Base-by-base conservation (phyloP, 2,329 filamentous ascomycete species). In the Pseudogymnoascus sp. region DNA sequence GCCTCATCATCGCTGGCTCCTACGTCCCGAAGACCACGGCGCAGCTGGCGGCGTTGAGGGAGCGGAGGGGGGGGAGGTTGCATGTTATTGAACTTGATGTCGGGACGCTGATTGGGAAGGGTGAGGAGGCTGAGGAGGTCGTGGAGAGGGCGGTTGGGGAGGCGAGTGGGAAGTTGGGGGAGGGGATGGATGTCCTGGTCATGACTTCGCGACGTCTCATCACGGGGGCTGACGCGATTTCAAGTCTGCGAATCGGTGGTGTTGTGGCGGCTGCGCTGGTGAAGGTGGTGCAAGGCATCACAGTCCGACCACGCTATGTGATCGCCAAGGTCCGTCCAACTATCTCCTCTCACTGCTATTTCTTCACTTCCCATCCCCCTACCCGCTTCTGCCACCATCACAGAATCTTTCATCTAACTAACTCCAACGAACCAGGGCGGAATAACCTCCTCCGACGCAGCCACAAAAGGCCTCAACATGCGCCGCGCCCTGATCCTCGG, bases 1-100 rank as follows among this genome's bases (percentile, higher is more conserved):
- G 82, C 0, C 69, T 86, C 0, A 78, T 85, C 16, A 78, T 86
- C 14, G 83, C 82, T 0, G 83, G 84, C 0, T 83, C 80, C 0
- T 85, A 86, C 51, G 82, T 85, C 0, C 82, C 82, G 2, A 85
- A 85, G 67, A 86, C 83, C 0, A 85, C 83, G 0, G 78, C 80
- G 0, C 83, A 85, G 63, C 71, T 85, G 0, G 77, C 79, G 25
- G 71, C 73, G 2, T 68, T 85, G 7, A 72, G 74, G 0, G 70
- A 75, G 1, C 71, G 72, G 14, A 76, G 78, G 0, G 77, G 76
- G 0, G 65, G 71, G 0, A 72, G 76, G n/a, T 71, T 84, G 0
- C 77, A 75, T 0, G 78, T 76, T 0, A 76, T 84, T 28, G 76
- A 79, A 10, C 73, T 85, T 1, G 73, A 81, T 13, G 83, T 85